Percentiles rank a stretch among this genome's conserved stretches.
Evolutionary conservation across 768 basidiomycete species (phyloP).

Genomic region (Trametes villosa): DNA sequence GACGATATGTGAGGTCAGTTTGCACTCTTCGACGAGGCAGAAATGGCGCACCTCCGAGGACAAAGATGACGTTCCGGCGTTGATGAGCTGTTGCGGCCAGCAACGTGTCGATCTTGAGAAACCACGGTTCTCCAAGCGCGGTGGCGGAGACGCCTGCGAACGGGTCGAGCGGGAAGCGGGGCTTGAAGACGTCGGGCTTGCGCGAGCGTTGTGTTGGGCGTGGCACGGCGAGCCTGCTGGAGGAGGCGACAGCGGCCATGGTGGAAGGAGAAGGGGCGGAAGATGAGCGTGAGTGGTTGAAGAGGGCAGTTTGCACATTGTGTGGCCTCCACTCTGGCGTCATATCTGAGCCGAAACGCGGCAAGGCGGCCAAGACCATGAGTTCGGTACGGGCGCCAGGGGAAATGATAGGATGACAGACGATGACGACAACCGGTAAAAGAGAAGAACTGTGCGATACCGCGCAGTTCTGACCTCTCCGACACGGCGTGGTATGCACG

Average conservation of each 20-base stretch:
- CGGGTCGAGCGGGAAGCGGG: conserved; percentile 41
- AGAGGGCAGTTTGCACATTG: not conserved
- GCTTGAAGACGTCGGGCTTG: conserved; percentile 35
- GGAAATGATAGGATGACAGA: not conserved
- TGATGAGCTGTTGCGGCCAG: conserved; percentile 26
- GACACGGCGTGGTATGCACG: not conserved
- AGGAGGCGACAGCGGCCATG: conserved; percentile 18
- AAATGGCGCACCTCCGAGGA: conserved; percentile 41
- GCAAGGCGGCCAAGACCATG: conserved; percentile 7
- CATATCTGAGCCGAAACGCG: conserved; percentile 17
- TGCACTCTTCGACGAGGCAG: too few species aligned
- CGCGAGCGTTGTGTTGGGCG: conserved; percentile 4
- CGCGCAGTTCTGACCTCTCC: not conserved
- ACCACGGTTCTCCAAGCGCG: conserved; percentile 35
- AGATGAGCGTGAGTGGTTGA: not conserved
- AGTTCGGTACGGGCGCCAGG: conserved; percentile 5
- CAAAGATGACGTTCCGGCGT: conserved; percentile 40
- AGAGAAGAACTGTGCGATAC: not conserved
- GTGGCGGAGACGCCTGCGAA: conserved; percentile 31
- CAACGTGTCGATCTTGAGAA: conserved; percentile 30
- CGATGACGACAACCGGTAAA: not conserved
- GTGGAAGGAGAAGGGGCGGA: not conserved
- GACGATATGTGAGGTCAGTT: not conserved
- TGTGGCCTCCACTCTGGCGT: conserved; percentile 21
- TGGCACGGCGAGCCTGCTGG: conserved; percentile 8